phyloP scores from a whole-genome alignment of 2,329 filamentous ascomycete genomes.

The Fusarium sp. region DNA sequence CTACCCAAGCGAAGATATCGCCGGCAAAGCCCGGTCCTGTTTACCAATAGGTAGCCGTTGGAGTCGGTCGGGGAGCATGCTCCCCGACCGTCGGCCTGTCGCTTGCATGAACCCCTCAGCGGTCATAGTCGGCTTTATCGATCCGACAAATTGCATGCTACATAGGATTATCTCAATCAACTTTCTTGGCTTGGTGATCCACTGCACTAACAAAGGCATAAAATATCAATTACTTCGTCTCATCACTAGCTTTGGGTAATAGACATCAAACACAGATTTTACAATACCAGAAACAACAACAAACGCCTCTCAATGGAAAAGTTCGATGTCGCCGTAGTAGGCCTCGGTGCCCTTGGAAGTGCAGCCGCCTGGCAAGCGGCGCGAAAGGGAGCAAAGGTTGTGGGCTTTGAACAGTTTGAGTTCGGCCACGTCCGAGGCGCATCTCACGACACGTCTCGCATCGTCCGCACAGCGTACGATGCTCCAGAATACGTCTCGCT shows the following conservation, averaged over 20 bases:
- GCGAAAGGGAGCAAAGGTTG: background rate
- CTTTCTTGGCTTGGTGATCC: too few species aligned
- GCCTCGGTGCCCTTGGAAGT: background rate
- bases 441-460: constrained; percentile 5
- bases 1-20: too few species aligned
- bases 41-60: background rate
- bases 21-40: too few species aligned
- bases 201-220: background rate
- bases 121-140: background rate
- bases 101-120: background rate
- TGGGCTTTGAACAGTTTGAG: constrained; percentile 3
- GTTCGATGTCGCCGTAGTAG: background rate
- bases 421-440: background rate
- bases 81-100: background rate
- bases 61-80: background rate
- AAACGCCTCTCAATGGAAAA: background rate
- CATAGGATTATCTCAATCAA: background rate
- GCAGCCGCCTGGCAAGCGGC: constrained; percentile 1
- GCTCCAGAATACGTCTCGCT: constrained; percentile 1
- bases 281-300: background rate
- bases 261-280: background rate
- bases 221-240: background rate
- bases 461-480: background rate
- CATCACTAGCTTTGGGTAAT: accelerated
- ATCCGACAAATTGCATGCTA: background rate